phyloP scores from a whole-genome alignment of 2,329 filamentous ascomycete species.

The Penicillium oxalicum region DNA sequence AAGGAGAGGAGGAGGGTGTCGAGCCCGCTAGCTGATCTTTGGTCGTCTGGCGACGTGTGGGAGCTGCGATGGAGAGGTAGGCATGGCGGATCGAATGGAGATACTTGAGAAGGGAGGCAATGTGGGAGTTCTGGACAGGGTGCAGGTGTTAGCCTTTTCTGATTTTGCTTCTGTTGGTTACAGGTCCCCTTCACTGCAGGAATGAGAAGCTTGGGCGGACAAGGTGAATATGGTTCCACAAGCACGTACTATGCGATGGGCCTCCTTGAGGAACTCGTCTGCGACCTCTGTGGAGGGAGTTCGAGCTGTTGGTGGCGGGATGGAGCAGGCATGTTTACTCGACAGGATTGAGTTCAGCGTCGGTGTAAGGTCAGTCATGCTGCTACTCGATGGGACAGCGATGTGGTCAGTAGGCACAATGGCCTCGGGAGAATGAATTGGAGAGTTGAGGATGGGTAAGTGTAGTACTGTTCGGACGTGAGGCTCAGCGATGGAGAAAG shows the following conservation, averaged over 20 bases:
- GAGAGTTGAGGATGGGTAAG: too few relatives aligned
- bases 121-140: constrained; percentile 67
- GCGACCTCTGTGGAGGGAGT: constrained; percentile 40
- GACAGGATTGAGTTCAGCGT: constrained; percentile 32
- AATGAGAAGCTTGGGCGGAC: too few relatives aligned
- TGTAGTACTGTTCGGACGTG: constrained; percentile 1
- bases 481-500: constrained; percentile 1
- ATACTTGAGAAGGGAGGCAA: constrained; percentile 70
- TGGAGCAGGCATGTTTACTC: constrained; percentile 29
- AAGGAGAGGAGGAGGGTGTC: constrained; percentile 18
- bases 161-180: too few relatives aligned
- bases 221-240: neutral
- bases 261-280: constrained; percentile 88
- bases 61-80: constrained; percentile 78
- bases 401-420: too few relatives aligned
- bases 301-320: constrained; percentile 22
- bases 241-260: constrained; percentile 71
- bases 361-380: constrained; percentile 41
- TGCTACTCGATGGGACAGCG: constrained; percentile 1
- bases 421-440: too few relatives aligned
- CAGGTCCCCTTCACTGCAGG: too few relatives aligned
- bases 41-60: constrained; percentile 39
- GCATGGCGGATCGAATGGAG: constrained; percentile 78
- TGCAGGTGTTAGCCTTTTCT: too few relatives aligned
- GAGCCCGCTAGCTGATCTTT: too few relatives aligned